These are phyloP conservation scores for Hypoxylon fragiforme DNA, from an alignment of 495 filamentous ascomycete genomes.

Conservation along the genomic window DNA sequence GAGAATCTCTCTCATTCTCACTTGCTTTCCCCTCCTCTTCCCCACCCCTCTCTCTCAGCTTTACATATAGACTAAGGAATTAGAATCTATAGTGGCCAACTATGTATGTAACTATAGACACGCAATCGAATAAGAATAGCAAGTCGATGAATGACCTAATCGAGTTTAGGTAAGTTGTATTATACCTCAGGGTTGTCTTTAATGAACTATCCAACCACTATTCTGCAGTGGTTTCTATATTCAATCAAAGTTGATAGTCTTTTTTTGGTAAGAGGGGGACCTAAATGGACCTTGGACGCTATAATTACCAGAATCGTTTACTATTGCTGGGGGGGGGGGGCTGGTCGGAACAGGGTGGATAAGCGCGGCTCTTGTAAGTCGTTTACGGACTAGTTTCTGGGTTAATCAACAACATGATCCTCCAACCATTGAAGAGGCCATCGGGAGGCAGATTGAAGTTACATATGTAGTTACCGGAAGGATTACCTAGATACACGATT, in stretches of 20 bases:
- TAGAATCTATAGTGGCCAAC: neutral
- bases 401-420: neutral
- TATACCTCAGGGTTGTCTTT: neutral
- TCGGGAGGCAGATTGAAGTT: no score
- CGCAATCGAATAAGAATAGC: neutral
- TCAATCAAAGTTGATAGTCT: conserved; percentile 22
- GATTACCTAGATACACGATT: no score
- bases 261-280: conserved; percentile 23
- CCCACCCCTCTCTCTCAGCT: no score
- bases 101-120: neutral
- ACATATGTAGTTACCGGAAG: no score
- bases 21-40: no score
- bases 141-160: neutral
- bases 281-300: conserved; percentile 31
- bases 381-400: neutral
- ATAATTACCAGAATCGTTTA: conserved; percentile 27
- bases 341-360: no score
- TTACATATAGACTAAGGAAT: no score
- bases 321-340: conserved; percentile 17
- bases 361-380: neutral
- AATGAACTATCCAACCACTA: neutral
- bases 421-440: no score
- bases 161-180: neutral
- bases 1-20: no score
- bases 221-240: conserved; percentile 6